phyloP scores from a whole-genome alignment of 805 yeast genomes.

The Metschnikowia drakensbergensis region DNA sequence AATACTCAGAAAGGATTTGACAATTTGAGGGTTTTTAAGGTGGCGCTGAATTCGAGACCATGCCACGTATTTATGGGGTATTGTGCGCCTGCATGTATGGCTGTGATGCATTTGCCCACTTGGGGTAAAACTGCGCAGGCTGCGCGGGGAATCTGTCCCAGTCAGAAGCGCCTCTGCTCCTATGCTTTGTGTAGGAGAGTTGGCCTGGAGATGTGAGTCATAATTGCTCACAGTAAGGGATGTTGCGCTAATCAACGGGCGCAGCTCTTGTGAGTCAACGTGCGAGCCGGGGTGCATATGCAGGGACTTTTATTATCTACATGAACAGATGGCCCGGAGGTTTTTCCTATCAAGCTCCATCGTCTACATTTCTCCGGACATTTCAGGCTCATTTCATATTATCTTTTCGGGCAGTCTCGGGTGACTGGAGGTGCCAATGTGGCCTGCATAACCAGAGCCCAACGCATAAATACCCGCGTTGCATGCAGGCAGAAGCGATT shows the following conservation, averaged over 20 bases:
- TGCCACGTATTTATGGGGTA: constrained; percentile 3
- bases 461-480: too few species aligned
- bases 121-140: not conserved
- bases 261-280: not conserved
- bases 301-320: not conserved
- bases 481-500: too few species aligned
- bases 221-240: not conserved
- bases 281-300: not conserved
- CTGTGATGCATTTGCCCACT: too few species aligned
- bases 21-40: not conserved
- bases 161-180: not conserved
- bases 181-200: not conserved
- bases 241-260: too few species aligned
- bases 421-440: not conserved
- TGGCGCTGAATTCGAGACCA: not conserved
- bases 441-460: too few species aligned
- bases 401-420: not conserved
- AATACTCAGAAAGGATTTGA: too few species aligned
- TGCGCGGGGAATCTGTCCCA: not conserved
- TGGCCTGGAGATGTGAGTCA: not conserved
- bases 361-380: not conserved
- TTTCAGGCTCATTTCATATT: not conserved
- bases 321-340: too few species aligned
- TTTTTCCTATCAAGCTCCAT: too few species aligned
- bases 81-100: not conserved